Conservation (phyloP, 2,329 filamentous ascomycete species). For the Fusarium sp. region DNA sequence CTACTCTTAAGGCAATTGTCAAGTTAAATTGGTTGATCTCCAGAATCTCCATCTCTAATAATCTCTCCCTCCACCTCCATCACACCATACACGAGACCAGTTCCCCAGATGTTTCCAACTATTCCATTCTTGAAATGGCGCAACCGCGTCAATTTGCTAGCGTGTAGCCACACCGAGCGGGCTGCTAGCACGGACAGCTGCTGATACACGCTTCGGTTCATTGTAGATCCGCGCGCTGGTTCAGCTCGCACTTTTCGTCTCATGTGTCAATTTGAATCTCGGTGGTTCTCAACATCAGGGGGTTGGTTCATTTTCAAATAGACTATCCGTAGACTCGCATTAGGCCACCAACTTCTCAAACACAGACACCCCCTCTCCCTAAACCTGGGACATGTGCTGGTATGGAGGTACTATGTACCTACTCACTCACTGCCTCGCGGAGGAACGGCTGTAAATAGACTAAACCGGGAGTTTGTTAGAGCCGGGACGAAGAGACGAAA, state of each 20-base stretch:
- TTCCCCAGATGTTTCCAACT: conserved; percentile 32
- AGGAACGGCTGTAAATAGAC: conserved; percentile 38
- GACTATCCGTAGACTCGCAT: conserved; percentile 8
- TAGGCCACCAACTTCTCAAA: conserved; percentile 39
- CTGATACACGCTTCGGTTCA: conserved; percentile 44
- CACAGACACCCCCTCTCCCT: conserved; percentile 22
- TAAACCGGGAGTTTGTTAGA: conserved; percentile 21
- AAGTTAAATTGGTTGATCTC: conserved; percentile 11
- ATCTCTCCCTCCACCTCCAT: conserved; percentile 13
- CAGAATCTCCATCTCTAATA: conserved; percentile 26
- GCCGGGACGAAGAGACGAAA: conserved; percentile 38
- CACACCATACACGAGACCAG: conserved; percentile 8
- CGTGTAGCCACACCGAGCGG: conserved; percentile 11
- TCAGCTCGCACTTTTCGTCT: conserved; percentile 43
- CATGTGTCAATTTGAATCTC: conserved; percentile 37
- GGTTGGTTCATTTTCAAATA: conserved; percentile 17
- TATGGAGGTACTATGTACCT: neutral
- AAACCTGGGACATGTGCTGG: neutral
- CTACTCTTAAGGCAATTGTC: neutral
- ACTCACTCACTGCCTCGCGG: conserved; percentile 16
- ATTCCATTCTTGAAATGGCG: conserved; percentile 24
- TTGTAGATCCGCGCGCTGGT: conserved; percentile 40
- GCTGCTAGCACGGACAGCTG: conserved; percentile 31
- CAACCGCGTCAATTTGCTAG: conserved; percentile 23
- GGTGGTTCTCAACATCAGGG: conserved; percentile 29